Conservation (phyloP, 495 filamentous ascomycete species). For the Corynascus novoguineensis region DNA sequence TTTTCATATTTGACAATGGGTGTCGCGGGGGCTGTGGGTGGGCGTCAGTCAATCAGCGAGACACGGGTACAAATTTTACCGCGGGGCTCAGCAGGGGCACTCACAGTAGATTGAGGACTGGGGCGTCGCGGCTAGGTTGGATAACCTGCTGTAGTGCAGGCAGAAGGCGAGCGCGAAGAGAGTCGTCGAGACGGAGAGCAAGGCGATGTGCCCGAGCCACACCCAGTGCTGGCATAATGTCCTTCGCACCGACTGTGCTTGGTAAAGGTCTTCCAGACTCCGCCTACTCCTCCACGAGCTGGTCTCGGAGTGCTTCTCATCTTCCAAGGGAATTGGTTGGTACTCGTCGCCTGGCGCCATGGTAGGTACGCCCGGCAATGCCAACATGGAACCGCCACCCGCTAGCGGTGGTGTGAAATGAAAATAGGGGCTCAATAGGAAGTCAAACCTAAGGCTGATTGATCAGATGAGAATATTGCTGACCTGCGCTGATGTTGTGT, state of each 20-base stretch:
- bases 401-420: no score
- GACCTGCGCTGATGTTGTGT: no score
- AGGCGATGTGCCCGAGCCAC: not conserved
- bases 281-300: not conserved
- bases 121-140: not conserved
- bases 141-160: not conserved
- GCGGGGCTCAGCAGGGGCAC: not conserved
- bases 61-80: no score
- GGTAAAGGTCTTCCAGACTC: not conserved
- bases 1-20: conserved; percentile 1
- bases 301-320: not conserved
- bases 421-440: no score
- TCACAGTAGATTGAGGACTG: not conserved
- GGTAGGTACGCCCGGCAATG: not conserved
- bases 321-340: not conserved
- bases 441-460: no score
- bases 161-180: conserved; percentile 1
- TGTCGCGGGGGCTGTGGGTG: not conserved
- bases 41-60: not conserved
- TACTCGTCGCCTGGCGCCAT: conserved; percentile 1
- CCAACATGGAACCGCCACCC: not conserved
- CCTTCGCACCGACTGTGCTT: not conserved
- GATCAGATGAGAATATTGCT: no score
- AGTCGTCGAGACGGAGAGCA: not conserved
- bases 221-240: not conserved